Evolutionary conservation across 2,329 filamentous ascomycete species (phyloP).

Genomic region (Davidsoniella virescens): DNA sequence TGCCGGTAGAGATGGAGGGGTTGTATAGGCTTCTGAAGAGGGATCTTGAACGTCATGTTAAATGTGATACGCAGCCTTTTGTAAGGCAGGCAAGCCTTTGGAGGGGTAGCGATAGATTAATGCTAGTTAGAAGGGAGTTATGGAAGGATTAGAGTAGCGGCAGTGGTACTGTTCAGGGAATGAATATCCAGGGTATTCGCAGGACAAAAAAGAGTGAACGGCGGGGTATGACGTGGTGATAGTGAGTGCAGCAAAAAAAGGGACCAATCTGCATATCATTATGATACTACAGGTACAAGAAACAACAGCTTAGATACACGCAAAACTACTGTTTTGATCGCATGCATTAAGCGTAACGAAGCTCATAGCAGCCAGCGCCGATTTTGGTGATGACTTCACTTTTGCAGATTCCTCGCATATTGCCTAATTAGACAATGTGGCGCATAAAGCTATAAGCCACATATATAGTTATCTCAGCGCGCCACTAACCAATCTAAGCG

Average conservation of each 20-base stretch:
- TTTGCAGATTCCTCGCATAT: background rate
- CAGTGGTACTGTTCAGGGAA: background rate
- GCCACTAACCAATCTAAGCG: background rate
- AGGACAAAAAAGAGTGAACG: background rate
- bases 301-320: too few relatives aligned
- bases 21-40: slow-evolving; percentile 17
- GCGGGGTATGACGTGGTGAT: too few relatives aligned
- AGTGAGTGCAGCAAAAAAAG: too few relatives aligned
- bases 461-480: background rate
- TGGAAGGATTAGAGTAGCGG: too few relatives aligned
- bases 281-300: too few relatives aligned
- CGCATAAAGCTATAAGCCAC: background rate
- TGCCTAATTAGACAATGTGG: background rate
- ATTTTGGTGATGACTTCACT: background rate
- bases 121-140: too few relatives aligned
- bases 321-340: too few relatives aligned
- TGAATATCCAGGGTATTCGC: too few relatives aligned
- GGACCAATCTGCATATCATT: too few relatives aligned
- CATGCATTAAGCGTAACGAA: too few relatives aligned
- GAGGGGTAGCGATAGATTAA: background rate
- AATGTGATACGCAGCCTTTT: background rate
- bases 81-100: too few relatives aligned
- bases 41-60: slow-evolving; percentile 16
- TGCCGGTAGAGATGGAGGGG: slow-evolving; percentile 37
- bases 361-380: too few relatives aligned